These are phyloP conservation scores for Kandelia obovata DNA, from an alignment of 345 rosid genomes.

Conservation along the genomic window DNA sequence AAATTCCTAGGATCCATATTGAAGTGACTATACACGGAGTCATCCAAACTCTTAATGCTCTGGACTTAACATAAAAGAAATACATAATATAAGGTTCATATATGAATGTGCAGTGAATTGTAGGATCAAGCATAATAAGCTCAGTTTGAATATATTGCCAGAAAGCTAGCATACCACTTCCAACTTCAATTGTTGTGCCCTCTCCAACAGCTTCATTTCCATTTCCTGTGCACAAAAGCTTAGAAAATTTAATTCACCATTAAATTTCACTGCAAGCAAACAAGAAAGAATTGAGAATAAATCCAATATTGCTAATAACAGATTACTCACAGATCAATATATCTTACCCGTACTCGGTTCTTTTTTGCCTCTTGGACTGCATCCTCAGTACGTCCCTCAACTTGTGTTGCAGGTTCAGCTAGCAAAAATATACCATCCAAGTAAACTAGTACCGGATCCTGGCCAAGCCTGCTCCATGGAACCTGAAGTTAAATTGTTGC, in stretches of 20 bases:
- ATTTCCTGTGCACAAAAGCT: slow-evolving; percentile 53
- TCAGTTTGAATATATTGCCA: too few species aligned
- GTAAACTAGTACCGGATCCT: slow-evolving; percentile 87
- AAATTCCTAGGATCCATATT: not conserved
- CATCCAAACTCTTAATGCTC: too few species aligned
- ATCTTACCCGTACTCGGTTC: slow-evolving; percentile 76
- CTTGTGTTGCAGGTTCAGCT: slow-evolving; percentile 82
- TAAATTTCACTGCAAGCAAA: not conserved
- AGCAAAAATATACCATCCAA: slow-evolving; percentile 84
- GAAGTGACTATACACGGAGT: not conserved
- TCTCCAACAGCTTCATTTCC: slow-evolving; percentile 82
- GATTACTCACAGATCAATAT: slow-evolving; percentile 17
- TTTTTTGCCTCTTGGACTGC: slow-evolving; percentile 84
- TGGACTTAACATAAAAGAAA: too few species aligned
- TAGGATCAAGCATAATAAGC: too few species aligned
- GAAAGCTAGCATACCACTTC: slow-evolving; percentile 59
- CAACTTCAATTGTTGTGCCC: slow-evolving; percentile 50
- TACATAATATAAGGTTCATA: too few species aligned
- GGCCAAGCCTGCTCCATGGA: slow-evolving; percentile 99
- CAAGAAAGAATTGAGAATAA: too few species aligned
- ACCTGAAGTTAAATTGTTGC: slow-evolving; percentile 49
- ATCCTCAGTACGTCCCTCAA: slow-evolving; percentile 78
- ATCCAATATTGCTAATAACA: slow-evolving; percentile 6
- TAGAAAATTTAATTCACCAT: slow-evolving; percentile 17
- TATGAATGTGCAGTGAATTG: too few species aligned